Evolutionary conservation across 73 alveolate species (phyloP).

Genomic region (Stentor roeselii): DNA sequence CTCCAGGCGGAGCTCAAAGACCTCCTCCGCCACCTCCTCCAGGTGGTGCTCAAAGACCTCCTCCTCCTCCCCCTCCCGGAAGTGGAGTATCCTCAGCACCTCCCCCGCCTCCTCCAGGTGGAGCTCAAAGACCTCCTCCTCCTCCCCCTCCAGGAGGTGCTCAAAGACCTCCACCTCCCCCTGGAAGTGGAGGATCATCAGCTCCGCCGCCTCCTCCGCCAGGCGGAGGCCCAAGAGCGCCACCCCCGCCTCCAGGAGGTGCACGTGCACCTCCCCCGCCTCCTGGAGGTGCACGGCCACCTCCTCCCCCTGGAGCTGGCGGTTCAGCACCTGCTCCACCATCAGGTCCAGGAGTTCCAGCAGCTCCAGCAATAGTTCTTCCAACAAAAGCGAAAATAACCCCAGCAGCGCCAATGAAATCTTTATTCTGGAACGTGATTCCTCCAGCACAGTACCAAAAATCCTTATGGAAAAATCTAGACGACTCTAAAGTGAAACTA

Average conservation of each 20-base stretch:
- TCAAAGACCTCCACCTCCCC: conserved; percentile 27
- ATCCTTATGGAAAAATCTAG: conserved; percentile 66
- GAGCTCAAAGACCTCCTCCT: conserved; percentile 26
- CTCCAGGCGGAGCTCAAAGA: conserved; percentile 10
- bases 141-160: conserved; percentile 33
- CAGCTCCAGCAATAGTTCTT: conserved; percentile 40
- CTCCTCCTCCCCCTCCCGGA: conserved; percentile 42
- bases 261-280: conserved; percentile 50
- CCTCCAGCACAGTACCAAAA: conserved; percentile 45
- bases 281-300: conserved; percentile 40
- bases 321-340: conserved; percentile 59
- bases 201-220: conserved; percentile 54
- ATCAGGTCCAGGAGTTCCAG: conserved; percentile 44
- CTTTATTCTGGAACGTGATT: conserved; percentile 57
- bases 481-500: conserved; percentile 67
- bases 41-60: conserved; percentile 34
- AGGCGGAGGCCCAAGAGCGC: conserved; percentile 28
- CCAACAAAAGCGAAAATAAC: conserved; percentile 39
- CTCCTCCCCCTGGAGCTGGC: conserved; percentile 59
- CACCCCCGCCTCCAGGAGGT: conserved; percentile 36
- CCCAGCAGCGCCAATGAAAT: conserved; percentile 74
- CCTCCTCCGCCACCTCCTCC: conserved; percentile 42
- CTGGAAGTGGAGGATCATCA: conserved; percentile 38
- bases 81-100: conserved; percentile 40
- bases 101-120: conserved; percentile 37